phyloP scores from a whole-genome alignment of 495 filamentous ascomycete species.

The Aspergillus olivimuriae region DNA sequence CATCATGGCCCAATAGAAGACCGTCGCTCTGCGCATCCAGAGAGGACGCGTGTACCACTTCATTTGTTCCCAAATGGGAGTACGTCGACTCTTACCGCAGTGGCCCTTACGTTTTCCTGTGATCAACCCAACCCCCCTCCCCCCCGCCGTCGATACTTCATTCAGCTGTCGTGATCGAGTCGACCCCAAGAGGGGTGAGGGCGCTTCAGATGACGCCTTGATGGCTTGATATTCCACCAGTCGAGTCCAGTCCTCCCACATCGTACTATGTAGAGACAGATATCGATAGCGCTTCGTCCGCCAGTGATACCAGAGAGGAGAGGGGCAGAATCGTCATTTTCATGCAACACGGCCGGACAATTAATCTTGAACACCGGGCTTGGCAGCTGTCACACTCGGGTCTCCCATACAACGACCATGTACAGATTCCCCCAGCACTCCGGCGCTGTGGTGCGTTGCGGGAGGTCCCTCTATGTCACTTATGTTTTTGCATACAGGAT shows the following conservation, averaged over 20 bases:
- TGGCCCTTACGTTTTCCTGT: too few relatives aligned
- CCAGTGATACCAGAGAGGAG: too few relatives aligned
- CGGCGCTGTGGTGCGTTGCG: too few relatives aligned
- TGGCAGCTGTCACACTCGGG: constrained; percentile 7
- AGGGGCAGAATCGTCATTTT: constrained; percentile 1
- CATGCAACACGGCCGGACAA: constrained; percentile 3
- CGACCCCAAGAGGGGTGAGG: neutral
- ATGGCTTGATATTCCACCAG: neutral
- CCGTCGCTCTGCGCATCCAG: neutral
- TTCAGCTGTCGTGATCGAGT: neutral
- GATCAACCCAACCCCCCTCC: too few relatives aligned
- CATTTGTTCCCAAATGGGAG: neutral
- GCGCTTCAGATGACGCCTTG: neutral
- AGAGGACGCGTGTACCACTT: constrained; percentile 3
- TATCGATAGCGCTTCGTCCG: neutral
- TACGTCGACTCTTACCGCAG: neutral
- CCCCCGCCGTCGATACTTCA: too few relatives aligned
- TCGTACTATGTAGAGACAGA: too few relatives aligned
- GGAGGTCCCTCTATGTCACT: too few relatives aligned
- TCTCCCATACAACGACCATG: neutral
- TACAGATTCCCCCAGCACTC: too few relatives aligned
- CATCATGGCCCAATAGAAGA: neutral
- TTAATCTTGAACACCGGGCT: constrained; percentile 14
- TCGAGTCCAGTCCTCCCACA: neutral
- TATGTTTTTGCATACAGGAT: too few relatives aligned